These are phyloP conservation scores for Deuterostichococcus epilithicus DNA, from an alignment of 139 green algal genomes.

Conservation along the genomic window DNA sequence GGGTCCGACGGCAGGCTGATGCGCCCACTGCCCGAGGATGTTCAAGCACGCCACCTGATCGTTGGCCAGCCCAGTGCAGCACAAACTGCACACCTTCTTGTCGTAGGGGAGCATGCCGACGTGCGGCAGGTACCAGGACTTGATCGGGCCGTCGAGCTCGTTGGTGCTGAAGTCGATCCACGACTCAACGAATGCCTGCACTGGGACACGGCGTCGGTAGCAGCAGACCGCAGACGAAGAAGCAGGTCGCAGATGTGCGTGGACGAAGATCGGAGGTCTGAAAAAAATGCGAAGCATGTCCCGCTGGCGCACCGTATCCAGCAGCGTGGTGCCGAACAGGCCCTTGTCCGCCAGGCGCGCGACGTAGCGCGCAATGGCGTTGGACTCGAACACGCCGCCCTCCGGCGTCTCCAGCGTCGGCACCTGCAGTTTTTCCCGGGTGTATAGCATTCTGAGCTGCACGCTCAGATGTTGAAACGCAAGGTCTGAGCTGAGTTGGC, in stretches of 20 bases:
- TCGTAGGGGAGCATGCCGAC: conserved; percentile 27
- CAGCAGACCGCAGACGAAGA: neutral
- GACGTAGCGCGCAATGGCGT: conserved; percentile 61
- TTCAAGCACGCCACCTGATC: too few species aligned
- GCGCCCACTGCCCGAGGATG: too few species aligned
- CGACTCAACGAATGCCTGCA: conserved; percentile 38
- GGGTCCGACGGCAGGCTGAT: too few species aligned
- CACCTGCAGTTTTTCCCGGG: too few species aligned
- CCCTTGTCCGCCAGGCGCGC: conserved; percentile 25
- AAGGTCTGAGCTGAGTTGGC: too few species aligned
- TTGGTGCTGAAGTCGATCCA: conserved; percentile 47
- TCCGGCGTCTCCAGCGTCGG: conserved; percentile 29
- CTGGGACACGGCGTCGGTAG: neutral
- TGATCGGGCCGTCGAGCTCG: conserved; percentile 38
- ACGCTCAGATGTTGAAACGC: too few species aligned
- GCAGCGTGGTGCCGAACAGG: conserved; percentile 27
- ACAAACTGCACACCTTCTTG: conserved; percentile 26
- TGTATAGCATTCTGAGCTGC: too few species aligned
- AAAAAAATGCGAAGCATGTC: too few species aligned
- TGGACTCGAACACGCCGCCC: conserved; percentile 52
- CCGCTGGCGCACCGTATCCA: conserved; percentile 13
- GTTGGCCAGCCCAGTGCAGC: too few species aligned
- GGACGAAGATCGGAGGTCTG: too few species aligned
- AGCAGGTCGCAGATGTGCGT: too few species aligned
- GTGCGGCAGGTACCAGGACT: conserved; percentile 28